These are phyloP conservation scores for Puccinia novopanici DNA, from an alignment of 1,284 basidiomycete species.

Conservation along the genomic window DNA sequence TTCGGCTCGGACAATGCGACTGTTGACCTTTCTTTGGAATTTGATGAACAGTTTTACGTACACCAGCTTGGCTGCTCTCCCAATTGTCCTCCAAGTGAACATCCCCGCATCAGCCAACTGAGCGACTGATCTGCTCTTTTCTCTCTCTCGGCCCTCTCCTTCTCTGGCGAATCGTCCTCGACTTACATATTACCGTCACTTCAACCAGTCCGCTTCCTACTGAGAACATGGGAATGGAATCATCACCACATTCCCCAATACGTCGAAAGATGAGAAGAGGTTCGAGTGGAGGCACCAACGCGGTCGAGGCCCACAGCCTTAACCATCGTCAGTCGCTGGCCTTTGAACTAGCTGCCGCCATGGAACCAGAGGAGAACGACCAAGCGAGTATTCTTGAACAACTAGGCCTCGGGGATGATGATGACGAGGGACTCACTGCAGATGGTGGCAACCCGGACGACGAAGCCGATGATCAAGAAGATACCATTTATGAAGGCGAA, in stretches of 20 bases:
- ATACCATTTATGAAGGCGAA: constrained; percentile 12
- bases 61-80: too few relatives aligned
- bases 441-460: constrained; percentile 1
- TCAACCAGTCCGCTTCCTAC: background rate
- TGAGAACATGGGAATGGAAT: constrained; percentile 6
- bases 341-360: constrained; percentile 50
- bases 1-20: too few relatives aligned
- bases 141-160: too few relatives aligned
- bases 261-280: constrained; percentile 12
- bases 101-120: too few relatives aligned
- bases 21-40: too few relatives aligned
- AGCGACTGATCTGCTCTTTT: too few relatives aligned
- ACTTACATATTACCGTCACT: too few relatives aligned
- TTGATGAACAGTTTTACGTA: too few relatives aligned
- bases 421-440: constrained; percentile 17
- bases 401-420: constrained; percentile 39
- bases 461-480: constrained; percentile 15
- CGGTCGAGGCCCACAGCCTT: background rate
- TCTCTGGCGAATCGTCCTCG: background rate
- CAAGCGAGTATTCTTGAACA: constrained; percentile 36
- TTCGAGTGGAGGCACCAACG: background rate
- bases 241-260: constrained; percentile 14
- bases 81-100: too few relatives aligned
- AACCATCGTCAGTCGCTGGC: constrained; percentile 41
- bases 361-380: constrained; percentile 47